Base-by-base conservation (phyloP, 2,329 filamentous ascomycete genomes). In the Cucurbitaria berberidis region DNA sequence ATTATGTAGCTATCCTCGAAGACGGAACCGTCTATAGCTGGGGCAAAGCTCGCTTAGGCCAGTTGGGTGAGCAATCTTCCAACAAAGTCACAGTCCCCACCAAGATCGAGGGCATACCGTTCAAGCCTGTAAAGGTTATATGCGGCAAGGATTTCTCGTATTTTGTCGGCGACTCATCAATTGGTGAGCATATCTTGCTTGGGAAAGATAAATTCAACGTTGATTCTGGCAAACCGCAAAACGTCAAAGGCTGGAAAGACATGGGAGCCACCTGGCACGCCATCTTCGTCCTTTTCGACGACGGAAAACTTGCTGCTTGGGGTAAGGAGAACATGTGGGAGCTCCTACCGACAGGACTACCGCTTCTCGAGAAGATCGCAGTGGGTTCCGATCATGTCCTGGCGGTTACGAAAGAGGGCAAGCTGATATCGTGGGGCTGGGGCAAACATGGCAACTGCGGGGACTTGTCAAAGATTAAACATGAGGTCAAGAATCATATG, bases 371-470 rank as follows among this genome's bases (percentile, higher is more conserved):
- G 9, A 78, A 80, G 21, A 82, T 98, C n/a, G 89, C 90, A 3
- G 84, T 89, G 40, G 95, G 95, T 0, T 97, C 93, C 69, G 95
- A 98, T 74, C 95, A 99, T 74, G 86, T 85, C n/a, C 75, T 98
- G 57, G 90, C 86, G 8, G 75, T 93, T 22, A 86, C 89, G 0
- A 77, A 76, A 9, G 79, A 82, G 18, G 85, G 85, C 1, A 83
- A 87, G 45, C 85, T 96, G 1, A 76, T 96, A 43, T 85, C 90
- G 1, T 98, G 93, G 91, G 95, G 95, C 18, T 99, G 95, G 95
- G 93, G 92, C 1, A 93, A 98, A 76, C 95, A 99, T 76, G 95
- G 95, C 1, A 99, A 99, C 72, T 99, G 95, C 73, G 95, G 95
- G 3, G 52, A 68, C 39, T 24, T 68, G 6, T 57, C 35, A 1